Conservation (phyloP, 257 asterid species). For the Solanum chmielewskii region DNA sequence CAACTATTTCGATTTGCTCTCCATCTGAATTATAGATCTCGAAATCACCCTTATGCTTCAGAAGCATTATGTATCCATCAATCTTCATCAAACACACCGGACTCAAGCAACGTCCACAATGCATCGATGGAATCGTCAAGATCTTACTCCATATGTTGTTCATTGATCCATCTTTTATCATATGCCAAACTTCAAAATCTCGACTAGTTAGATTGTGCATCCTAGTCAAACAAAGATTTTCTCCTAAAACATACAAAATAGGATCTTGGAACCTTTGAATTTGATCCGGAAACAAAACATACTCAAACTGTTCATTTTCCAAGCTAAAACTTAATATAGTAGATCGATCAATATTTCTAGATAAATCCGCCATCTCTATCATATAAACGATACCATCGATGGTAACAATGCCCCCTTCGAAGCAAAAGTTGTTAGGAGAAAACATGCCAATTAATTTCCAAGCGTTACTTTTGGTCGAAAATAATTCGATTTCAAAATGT, state of each 20-base stretch:
- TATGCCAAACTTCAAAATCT: neutral
- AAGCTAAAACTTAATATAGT: neutral
- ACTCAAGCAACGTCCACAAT: neutral
- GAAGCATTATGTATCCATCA: neutral
- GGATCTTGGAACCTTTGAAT: neutral
- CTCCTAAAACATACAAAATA: neutral
- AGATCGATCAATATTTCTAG: neutral
- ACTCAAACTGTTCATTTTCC: neutral
- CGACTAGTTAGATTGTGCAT: neutral
- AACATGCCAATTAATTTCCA: neutral
- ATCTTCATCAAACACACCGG: neutral
- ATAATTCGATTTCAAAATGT: neutral
- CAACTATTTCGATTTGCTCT: neutral
- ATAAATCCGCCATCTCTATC: neutral
- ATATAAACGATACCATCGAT: neutral
- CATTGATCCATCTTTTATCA: neutral
- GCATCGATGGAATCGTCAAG: neutral
- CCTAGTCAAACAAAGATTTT: neutral
- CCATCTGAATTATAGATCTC: neutral
- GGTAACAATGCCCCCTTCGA: neutral
- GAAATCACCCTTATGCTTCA: neutral
- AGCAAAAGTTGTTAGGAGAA: neutral
- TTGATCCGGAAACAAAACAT: neutral
- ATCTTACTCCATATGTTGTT: neutral
- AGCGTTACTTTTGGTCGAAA: neutral